A percentile compares a stretch with the other conserved stretches of the same genome.
These are phyloP conservation scores for Barnettozyma salicaria DNA, from an alignment of 805 yeast species.

Conservation along the genomic window DNA sequence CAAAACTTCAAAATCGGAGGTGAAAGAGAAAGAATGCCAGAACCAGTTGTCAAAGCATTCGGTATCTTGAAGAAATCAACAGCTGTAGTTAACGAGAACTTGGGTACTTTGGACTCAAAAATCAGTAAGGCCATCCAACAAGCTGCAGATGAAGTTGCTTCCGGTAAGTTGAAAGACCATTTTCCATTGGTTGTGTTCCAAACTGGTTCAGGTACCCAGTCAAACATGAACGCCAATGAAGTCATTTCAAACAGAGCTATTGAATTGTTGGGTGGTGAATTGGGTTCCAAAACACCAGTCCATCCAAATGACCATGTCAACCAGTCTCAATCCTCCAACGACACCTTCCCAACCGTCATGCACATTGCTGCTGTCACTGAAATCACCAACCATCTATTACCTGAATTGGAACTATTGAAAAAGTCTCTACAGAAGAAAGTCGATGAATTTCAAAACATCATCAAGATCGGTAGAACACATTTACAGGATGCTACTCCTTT, in stretches of 20 bases:
- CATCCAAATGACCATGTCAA: constrained; percentile 99
- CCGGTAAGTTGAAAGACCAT: constrained; percentile 87
- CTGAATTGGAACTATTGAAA: constrained; percentile 72
- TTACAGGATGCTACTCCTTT: constrained; percentile 98
- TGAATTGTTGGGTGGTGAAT: constrained; percentile 85
- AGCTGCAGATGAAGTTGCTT: constrained; percentile 93
- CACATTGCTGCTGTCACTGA: constrained; percentile 97
- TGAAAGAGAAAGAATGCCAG: constrained; percentile 81
- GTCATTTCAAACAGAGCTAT: constrained; percentile 98
- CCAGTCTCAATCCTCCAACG: constrained; percentile 98
- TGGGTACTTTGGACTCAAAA: constrained; percentile 81
- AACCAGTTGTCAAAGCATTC: constrained; percentile 84
- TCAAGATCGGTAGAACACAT: constrained; percentile 98
- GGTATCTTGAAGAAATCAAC: constrained; percentile 93
- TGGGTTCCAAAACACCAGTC: constrained; percentile 90
- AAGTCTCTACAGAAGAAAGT: constrained; percentile 73
- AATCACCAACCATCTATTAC: constrained; percentile 67
- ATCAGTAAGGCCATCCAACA: constrained; percentile 78
- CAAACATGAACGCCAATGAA: constrained; percentile 98
- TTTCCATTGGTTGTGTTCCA: constrained; percentile 98
- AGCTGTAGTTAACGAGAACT: constrained; percentile 78
- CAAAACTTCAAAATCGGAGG: constrained; percentile 97
- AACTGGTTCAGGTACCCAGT: constrained; percentile 98
- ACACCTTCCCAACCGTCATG: constrained; percentile 99
- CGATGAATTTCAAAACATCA: constrained; percentile 80